Evolutionary conservation across 1,284 basidiomycete species (phyloP), one percentile per base, ranked within the genome.

Genomic region (Trichosporon sp.): DNA sequence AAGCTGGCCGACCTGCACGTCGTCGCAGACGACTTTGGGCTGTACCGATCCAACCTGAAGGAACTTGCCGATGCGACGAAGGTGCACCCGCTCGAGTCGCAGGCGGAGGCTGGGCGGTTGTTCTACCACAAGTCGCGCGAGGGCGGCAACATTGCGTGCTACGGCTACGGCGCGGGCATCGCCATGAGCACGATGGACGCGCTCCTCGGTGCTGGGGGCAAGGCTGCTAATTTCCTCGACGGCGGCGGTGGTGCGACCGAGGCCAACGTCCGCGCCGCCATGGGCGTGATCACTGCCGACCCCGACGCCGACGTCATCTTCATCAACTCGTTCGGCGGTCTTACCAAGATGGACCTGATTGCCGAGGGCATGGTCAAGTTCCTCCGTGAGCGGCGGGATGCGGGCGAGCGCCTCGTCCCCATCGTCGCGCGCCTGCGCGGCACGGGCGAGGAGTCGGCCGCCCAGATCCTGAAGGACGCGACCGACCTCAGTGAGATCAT

Each of bases 161-260:
- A 65, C 27, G 66, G 66, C 4, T 68, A 68, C 54, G 66, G 66
- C 1, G 70, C 70, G 0, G 70, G 70, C 4, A 65, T 70, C 4
- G 70, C 69, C 25, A 70, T 72, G 67, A 65, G 64, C 31, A 69
- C 70, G 14, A 70, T 69, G 69, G 70, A 72, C 52, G 66, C 62
- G 10, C 62, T 72, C n/a, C 59, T 58, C 13, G 66, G 61, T 2
- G 67, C 59, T 2, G 70, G 70, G 1, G 70, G 70, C 5, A 61
- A 65, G 65, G 68, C 71, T 8, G 65, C 71, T 29, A 72, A 72
- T 65, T 72, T 72, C 60, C 69, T 72, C 13, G 71, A 72, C 61
- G 71, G 71, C 16, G 71, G 71, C 36, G 71, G 71, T n/a, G 71
- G 71, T n/a, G 71, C 71, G 4, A 72, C 68, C 3, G 64, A 63